phyloP scores from a whole-genome alignment of 305 asterid genomes.

The Rubia tinctorum region DNA sequence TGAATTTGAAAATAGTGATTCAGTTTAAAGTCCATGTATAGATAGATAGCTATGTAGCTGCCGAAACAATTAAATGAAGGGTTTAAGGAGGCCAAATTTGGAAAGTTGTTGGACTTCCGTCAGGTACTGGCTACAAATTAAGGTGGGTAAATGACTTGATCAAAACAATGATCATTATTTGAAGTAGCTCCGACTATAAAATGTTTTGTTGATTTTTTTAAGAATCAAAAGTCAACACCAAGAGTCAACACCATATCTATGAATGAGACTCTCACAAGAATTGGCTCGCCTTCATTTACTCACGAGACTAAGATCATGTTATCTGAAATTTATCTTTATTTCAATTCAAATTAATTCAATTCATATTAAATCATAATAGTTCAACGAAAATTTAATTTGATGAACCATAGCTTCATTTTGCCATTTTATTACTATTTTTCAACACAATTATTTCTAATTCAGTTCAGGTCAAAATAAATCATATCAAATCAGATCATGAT shows the following conservation, averaged over 20 bases:
- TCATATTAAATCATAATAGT: too few relatives aligned
- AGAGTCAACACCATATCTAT: conserved; percentile 2
- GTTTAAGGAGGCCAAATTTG: not conserved
- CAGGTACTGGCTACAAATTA: not conserved
- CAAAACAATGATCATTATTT: not conserved
- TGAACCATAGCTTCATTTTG: too few relatives aligned
- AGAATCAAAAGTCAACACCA: not conserved
- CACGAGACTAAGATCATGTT: not conserved
- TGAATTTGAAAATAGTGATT: too few relatives aligned
- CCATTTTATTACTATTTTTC: too few relatives aligned
- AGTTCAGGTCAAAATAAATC: too few relatives aligned
- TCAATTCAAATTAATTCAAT: too few relatives aligned
- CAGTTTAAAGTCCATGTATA: not conserved
- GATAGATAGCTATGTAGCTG: too few relatives aligned
- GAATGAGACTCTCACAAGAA: not conserved
- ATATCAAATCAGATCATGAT: too few relatives aligned
- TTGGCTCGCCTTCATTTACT: not conserved
- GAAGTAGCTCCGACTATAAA: not conserved
- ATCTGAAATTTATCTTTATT: too few relatives aligned
- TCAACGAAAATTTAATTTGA: too few relatives aligned
- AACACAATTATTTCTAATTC: too few relatives aligned
- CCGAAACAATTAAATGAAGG: not conserved
- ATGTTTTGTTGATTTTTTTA: too few relatives aligned
- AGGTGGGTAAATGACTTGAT: not conserved
- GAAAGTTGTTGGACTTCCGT: not conserved